Percentiles rank a stretch among this genome's conserved stretches.
Conservation (phyloP, 352 stramenopile species). For the Globisporangium iwayamae region DNA sequence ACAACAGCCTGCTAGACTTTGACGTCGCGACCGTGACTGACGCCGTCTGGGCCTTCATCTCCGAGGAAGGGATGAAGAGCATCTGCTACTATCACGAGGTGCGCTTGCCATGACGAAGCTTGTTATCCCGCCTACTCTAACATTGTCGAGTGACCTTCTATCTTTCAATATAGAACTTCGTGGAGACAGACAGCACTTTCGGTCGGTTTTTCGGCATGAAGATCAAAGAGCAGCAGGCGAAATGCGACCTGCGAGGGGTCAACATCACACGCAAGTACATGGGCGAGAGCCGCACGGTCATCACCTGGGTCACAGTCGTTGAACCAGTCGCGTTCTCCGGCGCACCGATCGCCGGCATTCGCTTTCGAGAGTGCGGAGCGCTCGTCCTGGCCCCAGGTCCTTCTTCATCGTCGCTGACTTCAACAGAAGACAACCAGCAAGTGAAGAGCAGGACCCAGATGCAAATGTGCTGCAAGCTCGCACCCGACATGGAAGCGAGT, state of each 20-base stretch:
- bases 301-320: not conserved
- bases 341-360: not conserved
- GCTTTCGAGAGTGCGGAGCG: not conserved
- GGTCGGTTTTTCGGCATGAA: conserved; percentile 5
- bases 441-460: not conserved
- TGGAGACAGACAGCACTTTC: not conserved
- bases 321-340: conserved; percentile 3
- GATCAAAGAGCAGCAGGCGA: conserved; percentile 1
- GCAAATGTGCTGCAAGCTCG: not conserved
- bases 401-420: not conserved
- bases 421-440: not conserved
- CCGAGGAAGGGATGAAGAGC: conserved; percentile 8
- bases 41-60: conserved; percentile 7
- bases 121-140: not conserved
- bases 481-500: not conserved
- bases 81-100: conserved; percentile 10
- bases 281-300: not conserved
- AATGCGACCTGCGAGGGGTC: not conserved
- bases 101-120: not conserved
- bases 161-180: not conserved
- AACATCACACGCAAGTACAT: not conserved
- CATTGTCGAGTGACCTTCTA: not conserved
- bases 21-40: not conserved
- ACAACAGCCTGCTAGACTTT: not conserved
- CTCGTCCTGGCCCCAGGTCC: not conserved